Evolutionary conservation across 176 grass and related monocot species (phyloP).

Genomic region (bread wheat (Triticum aestivum)): DNA sequence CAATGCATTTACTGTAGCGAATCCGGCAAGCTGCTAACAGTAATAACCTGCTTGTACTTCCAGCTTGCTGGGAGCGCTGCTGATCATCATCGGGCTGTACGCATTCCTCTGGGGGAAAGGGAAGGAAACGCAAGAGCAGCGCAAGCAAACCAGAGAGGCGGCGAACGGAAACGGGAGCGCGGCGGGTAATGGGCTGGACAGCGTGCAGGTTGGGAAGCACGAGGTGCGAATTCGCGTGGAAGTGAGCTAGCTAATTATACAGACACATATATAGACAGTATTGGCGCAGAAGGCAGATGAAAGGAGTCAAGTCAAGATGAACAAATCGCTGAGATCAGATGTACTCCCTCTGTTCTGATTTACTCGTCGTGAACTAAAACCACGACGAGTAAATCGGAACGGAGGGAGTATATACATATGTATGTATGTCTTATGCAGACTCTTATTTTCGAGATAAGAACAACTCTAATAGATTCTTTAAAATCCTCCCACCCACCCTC

Average conservation of each 20-base stretch:
- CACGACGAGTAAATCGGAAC: too few relatives aligned
- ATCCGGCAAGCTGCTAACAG: neutral
- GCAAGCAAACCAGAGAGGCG: neutral
- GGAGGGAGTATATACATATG: neutral
- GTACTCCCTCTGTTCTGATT: too few relatives aligned
- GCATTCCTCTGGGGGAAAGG: conserved; percentile 53
- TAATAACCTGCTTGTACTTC: neutral
- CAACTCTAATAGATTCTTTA: neutral
- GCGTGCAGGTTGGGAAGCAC: neutral
- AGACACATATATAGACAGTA: too few relatives aligned
- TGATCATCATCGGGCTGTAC: conserved; percentile 49
- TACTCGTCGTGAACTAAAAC: too few relatives aligned
- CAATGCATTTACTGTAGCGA: neutral
- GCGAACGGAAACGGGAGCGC: neutral
- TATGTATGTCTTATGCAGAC: neutral
- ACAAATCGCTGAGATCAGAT: too few relatives aligned
- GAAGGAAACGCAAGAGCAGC: conserved; percentile 14
- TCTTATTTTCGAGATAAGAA: neutral
- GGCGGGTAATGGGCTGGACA: neutral
- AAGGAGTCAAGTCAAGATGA: neutral
- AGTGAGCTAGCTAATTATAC: neutral
- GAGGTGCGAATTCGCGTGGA: conserved; percentile 15
- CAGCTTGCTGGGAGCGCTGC: conserved; percentile 29
- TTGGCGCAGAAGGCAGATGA: neutral
- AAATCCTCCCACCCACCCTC: neutral